These are phyloP conservation scores for Termitomyces sp. DNA, from an alignment of 768 basidiomycete genomes.

Conservation along the genomic window DNA sequence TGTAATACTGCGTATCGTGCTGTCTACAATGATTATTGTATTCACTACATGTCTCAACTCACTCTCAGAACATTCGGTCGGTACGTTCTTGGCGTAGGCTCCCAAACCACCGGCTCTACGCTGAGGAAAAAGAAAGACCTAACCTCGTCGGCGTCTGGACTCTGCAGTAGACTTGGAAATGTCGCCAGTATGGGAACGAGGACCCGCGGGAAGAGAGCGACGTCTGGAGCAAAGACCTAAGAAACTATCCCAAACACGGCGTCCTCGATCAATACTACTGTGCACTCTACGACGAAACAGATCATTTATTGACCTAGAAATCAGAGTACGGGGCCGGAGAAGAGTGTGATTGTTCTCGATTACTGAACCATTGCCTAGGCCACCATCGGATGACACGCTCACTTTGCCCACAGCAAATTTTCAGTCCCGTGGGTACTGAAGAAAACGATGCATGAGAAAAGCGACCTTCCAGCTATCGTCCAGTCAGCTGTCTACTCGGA, in stretches of 20 bases:
- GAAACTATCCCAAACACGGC: conserved; percentile 6
- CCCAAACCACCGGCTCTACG: too few species aligned
- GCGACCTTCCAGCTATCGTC: not conserved
- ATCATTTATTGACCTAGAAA: not conserved
- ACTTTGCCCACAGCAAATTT: not conserved
- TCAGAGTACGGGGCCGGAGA: not conserved
- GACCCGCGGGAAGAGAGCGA: not conserved
- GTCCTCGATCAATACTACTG: not conserved
- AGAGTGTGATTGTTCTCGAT: not conserved
- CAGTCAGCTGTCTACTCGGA: not conserved
- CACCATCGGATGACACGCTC: not conserved
- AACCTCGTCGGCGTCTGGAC: conserved; percentile 3
- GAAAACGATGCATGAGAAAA: not conserved
- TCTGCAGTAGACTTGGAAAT: not conserved
- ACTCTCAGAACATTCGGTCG: too few species aligned
- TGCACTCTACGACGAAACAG: conserved; percentile 3
- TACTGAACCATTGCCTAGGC: not conserved
- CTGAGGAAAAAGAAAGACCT: too few species aligned
- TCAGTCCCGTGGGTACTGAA: conserved; percentile 1
- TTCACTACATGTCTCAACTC: too few species aligned
- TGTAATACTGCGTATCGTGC: too few species aligned
- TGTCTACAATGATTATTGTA: too few species aligned
- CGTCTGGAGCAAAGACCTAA: conserved; percentile 5
- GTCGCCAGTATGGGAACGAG: not conserved
- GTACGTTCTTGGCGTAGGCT: too few species aligned